Evolutionary conservation across 2,329 filamentous ascomycete genomes (phyloP), one percentile per base, ranked within the genome.

Genomic region (Polychaeton citri): DNA sequence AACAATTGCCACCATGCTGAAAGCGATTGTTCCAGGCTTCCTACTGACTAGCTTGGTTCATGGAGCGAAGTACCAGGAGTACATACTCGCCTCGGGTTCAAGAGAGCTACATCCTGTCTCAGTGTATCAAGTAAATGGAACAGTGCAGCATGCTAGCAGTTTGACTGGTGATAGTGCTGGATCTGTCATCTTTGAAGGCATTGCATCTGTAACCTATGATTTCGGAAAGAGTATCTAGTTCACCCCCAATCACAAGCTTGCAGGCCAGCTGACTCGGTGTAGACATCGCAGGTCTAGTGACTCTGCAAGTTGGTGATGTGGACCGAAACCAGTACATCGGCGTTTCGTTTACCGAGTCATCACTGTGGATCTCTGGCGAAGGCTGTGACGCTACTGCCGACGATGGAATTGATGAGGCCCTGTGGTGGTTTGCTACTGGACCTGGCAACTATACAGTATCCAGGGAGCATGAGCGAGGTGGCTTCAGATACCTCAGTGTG

Each of bases 341-440:
- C 33, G 48, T 65, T 19, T 58, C 60, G 2, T 65, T 59, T 37
- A 55, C 57, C 2, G 62, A 64, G 35, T 58, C 53, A 38, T 61
- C 57, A 0, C 42, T 69, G 2, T 74, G 65, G 65, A 65, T 73
- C 32, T 68, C 60, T 24, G 59, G 57, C 3, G 44, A 59, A 19
- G 58, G 52, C 6, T 59, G 61, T 39, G 68, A 71, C 47, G 63
- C 62, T 1, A 69, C 63, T 1, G 57, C 57, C 2, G 61, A 67
- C 34, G 53, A 57, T 4, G 65, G 62, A 0, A 57, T 65, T 8
- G 68, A 72, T 33, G 59, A 64, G 34, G 57, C 60, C 0, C 52
- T 72, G 0, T 72, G 65, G 65, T 68, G 70, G 36, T 48, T 57
- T 6, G 45, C 59, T 2, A 55, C 58, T 4, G 53, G 51, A 1